Evolutionary conservation across 305 asterid genomes (phyloP).

Genomic region (Fraxinus platypoda): DNA sequence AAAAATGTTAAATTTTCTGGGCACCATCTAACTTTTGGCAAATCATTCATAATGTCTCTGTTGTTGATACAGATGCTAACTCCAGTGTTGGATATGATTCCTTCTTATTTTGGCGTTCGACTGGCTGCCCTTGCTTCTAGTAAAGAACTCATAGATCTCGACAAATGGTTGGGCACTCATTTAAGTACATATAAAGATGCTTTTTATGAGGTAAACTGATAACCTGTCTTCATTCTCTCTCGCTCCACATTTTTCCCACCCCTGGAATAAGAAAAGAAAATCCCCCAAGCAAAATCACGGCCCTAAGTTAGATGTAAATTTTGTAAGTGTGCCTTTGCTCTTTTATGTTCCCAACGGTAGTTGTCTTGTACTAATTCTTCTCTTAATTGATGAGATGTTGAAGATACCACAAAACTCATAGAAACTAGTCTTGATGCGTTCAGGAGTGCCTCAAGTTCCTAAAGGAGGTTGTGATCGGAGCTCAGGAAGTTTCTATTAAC

Average conservation of each 20-base stretch:
- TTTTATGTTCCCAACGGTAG: not conserved
- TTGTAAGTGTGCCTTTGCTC: not conserved
- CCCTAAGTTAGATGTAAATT: not conserved
- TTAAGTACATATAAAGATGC: constrained; percentile 57
- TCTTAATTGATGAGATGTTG: not conserved
- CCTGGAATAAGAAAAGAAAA: not conserved
- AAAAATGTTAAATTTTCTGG: not conserved
- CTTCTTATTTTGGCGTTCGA: constrained; percentile 69
- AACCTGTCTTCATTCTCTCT: not conserved
- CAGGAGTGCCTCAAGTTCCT: constrained; percentile 90
- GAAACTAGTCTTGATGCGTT: constrained; percentile 22
- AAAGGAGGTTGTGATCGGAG: constrained; percentile 64
- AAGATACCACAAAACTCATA: constrained; percentile 11
- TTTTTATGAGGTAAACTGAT: constrained; percentile 65
- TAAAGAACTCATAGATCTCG: constrained; percentile 78
- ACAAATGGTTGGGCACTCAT: constrained; percentile 72
- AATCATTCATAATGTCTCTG: not conserved
- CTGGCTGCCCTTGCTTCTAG: constrained; percentile 85
- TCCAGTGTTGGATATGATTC: constrained; percentile 68
- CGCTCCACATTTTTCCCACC: not conserved
- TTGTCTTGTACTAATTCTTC: not conserved
- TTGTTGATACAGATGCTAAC: constrained; percentile 60
- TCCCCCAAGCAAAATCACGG: not conserved
- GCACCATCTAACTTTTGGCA: not conserved
- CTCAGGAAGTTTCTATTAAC: constrained; percentile 60